Conservation (phyloP, 495 filamentous ascomycete species). For the Cetradonia linearis region DNA sequence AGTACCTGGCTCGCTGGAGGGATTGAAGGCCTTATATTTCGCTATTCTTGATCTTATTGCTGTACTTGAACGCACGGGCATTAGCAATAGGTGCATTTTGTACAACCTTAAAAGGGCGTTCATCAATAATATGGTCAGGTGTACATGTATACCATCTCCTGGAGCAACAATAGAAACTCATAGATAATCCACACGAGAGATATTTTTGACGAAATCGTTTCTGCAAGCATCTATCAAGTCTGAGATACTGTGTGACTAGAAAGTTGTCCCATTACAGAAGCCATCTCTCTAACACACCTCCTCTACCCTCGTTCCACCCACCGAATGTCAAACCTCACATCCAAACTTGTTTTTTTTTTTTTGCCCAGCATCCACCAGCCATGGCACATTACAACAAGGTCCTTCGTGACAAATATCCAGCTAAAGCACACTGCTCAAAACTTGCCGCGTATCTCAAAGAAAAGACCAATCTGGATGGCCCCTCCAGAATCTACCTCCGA, state of each 20-base stretch:
- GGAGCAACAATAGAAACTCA: neutral
- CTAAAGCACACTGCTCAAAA: constrained; percentile 73
- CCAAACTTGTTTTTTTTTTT: neutral
- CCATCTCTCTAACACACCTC: neutral
- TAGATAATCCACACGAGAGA: neutral
- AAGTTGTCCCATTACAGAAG: neutral
- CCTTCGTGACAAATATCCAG: constrained; percentile 78
- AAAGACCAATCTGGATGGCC: constrained; percentile 47
- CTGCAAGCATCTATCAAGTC: neutral
- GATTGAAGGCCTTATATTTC: constrained; percentile 32
- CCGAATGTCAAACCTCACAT: neutral
- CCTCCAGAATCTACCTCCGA: constrained; percentile 67
- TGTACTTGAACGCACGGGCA: constrained; percentile 9
- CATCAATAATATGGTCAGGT: neutral
- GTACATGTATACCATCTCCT: constrained; percentile 4
- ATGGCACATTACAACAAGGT: constrained; percentile 26
- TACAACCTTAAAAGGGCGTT: neutral
- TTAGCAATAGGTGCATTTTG: neutral
- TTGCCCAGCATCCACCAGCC: neutral
- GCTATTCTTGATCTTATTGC: neutral
- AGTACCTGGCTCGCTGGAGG: constrained; percentile 49
- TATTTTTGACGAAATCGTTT: neutral
- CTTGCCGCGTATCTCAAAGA: constrained; percentile 69
- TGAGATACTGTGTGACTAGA: neutral
- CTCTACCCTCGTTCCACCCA: neutral